These are phyloP conservation scores for Parascedosporium putredinis DNA, from an alignment of 2,329 filamentous ascomycete genomes.

Conservation along the genomic window DNA sequence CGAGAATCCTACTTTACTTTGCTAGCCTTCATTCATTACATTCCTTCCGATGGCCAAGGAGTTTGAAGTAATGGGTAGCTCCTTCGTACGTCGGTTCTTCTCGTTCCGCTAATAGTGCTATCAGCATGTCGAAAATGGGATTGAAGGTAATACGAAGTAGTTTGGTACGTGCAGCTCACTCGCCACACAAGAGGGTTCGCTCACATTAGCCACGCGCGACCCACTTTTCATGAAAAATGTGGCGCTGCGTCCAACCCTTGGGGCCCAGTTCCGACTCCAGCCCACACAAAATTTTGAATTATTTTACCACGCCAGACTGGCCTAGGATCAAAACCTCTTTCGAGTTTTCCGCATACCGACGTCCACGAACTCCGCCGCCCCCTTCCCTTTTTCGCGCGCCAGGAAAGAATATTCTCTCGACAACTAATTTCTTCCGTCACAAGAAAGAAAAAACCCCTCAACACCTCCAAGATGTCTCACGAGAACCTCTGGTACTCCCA, in stretches of 20 bases:
- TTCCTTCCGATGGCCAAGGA: too few relatives aligned
- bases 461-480: constrained; percentile 53
- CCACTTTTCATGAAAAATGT: not conserved
- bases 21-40: too few relatives aligned
- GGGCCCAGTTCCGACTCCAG: not conserved
- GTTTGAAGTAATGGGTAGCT: too few relatives aligned
- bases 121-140: too few relatives aligned
- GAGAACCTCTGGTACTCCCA: constrained; percentile 99
- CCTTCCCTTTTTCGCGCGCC: not conserved
- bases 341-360: not conserved
- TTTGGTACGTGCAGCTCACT: too few relatives aligned
- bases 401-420: not conserved
- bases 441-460: too few relatives aligned
- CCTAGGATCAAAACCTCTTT: not conserved
- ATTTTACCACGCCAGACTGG: not conserved
- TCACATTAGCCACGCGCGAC: not conserved
- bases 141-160: too few relatives aligned
- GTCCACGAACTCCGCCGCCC: not conserved
- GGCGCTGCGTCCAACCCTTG: not conserved
- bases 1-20: too few relatives aligned
- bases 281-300: not conserved
- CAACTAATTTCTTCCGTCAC: not conserved
- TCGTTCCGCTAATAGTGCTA: too few relatives aligned
- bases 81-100: too few relatives aligned
- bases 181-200: too few relatives aligned